A percentile compares a stretch with the other conserved stretches of the same genome.
These are phyloP conservation scores for Bryum argenteum DNA, from an alignment of 225 moss, liverwort and hornwort genomes.

Conservation along the genomic window DNA sequence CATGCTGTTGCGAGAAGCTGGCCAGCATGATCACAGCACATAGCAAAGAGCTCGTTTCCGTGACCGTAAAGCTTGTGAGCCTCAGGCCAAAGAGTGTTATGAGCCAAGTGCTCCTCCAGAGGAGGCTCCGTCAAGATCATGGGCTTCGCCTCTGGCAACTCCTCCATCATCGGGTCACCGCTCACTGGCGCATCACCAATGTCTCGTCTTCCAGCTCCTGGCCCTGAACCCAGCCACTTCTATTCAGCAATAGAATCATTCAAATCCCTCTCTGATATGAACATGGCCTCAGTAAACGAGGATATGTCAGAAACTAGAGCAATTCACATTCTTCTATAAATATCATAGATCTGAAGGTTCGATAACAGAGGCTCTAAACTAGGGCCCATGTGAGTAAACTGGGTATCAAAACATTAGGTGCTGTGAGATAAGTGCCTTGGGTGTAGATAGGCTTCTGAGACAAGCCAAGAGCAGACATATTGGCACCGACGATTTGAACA, in stretches of 20 bases:
- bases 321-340: not conserved
- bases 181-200: constrained; percentile 47
- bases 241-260: constrained; percentile 6
- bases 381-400: not conserved
- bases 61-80: constrained; percentile 94
- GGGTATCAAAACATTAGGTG: too few relatives aligned
- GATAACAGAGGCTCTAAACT: not conserved
- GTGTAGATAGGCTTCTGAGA: constrained; percentile 95
- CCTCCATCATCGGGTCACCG: constrained; percentile 68
- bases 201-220: constrained; percentile 42
- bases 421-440: constrained; percentile 49
- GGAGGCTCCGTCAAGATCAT: constrained; percentile 81
- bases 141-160: constrained; percentile 80
- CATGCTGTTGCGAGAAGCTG: constrained; percentile 86
- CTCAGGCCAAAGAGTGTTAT: constrained; percentile 97
- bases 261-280: constrained; percentile 12
- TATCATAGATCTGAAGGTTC: not conserved
- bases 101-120: constrained; percentile 90
- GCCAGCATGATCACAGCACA: constrained; percentile 83
- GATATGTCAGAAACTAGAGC: too few relatives aligned
- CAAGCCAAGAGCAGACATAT: constrained; percentile 98
- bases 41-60: constrained; percentile 91
- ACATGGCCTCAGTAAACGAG: not conserved
- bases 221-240: constrained; percentile 23
- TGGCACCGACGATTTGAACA: constrained; percentile 88